A percentile compares a stretch with the other conserved stretches of the same genome.
Evolutionary conservation across 768 basidiomycete genomes (phyloP).

Genomic region (Cytidiella melzeri): DNA sequence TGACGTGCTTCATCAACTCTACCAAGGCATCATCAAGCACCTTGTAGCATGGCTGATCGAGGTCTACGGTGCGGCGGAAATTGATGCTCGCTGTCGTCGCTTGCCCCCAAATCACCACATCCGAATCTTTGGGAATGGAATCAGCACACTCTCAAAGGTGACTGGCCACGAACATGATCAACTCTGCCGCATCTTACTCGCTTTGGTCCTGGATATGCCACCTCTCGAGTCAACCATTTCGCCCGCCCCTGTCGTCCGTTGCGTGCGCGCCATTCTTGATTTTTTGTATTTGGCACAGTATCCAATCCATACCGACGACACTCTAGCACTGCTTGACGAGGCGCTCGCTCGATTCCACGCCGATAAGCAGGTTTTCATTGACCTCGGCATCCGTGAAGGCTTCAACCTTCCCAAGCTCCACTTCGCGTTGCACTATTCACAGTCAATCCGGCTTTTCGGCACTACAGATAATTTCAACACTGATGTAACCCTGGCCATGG

Average conservation of each 20-base stretch:
- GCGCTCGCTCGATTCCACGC: slow-evolving; percentile 16
- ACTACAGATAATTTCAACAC: too few relatives aligned
- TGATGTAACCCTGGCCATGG: too few relatives aligned
- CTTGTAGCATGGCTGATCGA: slow-evolving; percentile 18
- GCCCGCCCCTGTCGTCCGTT: slow-evolving; percentile 8
- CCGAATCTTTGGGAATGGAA: slow-evolving; percentile 18
- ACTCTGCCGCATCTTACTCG: slow-evolving; percentile 13
- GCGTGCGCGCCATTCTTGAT: slow-evolving; percentile 17
- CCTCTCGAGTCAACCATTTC: slow-evolving; percentile 14
- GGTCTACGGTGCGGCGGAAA: slow-evolving; percentile 8
- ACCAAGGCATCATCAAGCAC: slow-evolving; percentile 26
- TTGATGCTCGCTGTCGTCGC: slow-evolving; percentile 15
- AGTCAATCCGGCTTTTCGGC: too few relatives aligned
- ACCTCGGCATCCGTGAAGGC: slow-evolving; percentile 15
- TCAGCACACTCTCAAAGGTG: slow-evolving; percentile 13
- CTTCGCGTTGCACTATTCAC: slow-evolving; percentile 18
- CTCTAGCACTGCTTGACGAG: slow-evolving; percentile 11
- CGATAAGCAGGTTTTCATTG: slow-evolving; percentile 18
- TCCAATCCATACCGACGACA: slow-evolving; percentile 10
- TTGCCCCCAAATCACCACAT: slow-evolving; percentile 20
- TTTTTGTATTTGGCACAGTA: slow-evolving; percentile 23
- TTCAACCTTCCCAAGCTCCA: slow-evolving; percentile 23
- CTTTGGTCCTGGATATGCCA: slow-evolving; percentile 13
- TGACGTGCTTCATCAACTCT: slow-evolving; percentile 26
- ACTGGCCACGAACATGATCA: slow-evolving; percentile 25